Base-by-base conservation (phyloP, 257 asterid genomes). In the Nicotiana undulata region DNA sequence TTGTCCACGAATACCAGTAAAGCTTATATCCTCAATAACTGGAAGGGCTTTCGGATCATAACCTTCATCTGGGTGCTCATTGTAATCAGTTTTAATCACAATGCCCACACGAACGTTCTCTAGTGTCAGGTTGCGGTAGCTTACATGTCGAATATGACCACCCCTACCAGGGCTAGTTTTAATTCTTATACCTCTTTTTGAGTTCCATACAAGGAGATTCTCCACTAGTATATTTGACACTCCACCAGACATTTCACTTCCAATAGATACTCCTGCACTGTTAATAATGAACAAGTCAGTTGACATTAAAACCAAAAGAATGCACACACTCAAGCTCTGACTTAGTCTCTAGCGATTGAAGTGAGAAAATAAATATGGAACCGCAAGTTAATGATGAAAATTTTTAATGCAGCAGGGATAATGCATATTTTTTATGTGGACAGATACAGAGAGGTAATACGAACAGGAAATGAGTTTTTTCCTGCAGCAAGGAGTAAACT, bases 241-340 rank as follows among this genome's bases (percentile, higher is more conserved):
- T 66, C 98, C 98, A 52, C 98, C 98, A 2, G 98, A 94, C 98
- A 94, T 94, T 88, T 94, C 98, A 58, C 98, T 94, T 79, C 98
- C 97, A 59, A 94, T 93, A 52, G 97, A 94, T 76, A 94, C 92
- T 75, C 98, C 98, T 84, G 98, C 98, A 79, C 98, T 94, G 93
- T 86, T 76, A 61, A 11, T 74, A 76, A 75, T 44, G 78, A 55
- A 84, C 82, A 76, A 84, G 79, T 86, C 81, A 84, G 72, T 72
- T 46, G 63, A 63, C 77, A 49, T 75, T 60, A 37, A 70, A 65
- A 51, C 22, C 52, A 63, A 60, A 31, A 77, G 22, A 1, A 49
- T 9, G 9, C 16, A 49, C 29, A 10, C 34, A 44, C 37, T 44
- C 40, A 46, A 22, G 26, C 15, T 3, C 55, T 6, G 24, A 24